Conservation (phyloP, 2,329 filamentous ascomycete species). For the Trichoderma atroviride region DNA sequence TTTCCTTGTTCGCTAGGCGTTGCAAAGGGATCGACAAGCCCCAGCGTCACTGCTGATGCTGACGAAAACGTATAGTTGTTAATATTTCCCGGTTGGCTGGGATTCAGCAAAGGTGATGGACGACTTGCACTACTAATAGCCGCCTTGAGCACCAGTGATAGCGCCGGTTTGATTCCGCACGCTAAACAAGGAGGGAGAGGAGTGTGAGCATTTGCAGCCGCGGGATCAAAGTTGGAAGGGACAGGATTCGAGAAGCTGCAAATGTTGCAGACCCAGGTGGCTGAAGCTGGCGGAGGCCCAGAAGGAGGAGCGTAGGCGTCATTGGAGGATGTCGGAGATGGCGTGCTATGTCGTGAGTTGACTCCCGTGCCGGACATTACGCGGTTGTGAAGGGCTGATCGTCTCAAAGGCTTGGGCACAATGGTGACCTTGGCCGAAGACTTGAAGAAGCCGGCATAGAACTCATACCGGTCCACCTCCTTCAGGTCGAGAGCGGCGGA, state of each 20-base stretch:
- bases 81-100: neutral
- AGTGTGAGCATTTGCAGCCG: constrained; percentile 76
- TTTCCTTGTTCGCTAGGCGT: neutral
- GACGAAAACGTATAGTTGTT: neutral
- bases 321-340: constrained; percentile 51
- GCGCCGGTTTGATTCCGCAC: constrained; percentile 89
- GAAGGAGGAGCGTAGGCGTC: constrained; percentile 45
- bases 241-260: constrained; percentile 94
- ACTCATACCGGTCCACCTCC: constrained; percentile 87
- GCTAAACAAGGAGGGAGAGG: constrained; percentile 84
- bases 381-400: constrained; percentile 60
- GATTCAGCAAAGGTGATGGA: constrained; percentile 27
- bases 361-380: constrained; percentile 51
- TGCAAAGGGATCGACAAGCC: neutral
- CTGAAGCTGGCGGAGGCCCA: constrained; percentile 55
- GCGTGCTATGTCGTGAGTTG: constrained; percentile 50
- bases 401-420: constrained; percentile 76
- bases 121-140: constrained; percentile 75
- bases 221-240: constrained; percentile 89
- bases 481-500: constrained; percentile 86
- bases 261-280: constrained; percentile 94
- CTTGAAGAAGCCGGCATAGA: constrained; percentile 91
- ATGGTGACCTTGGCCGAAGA: constrained; percentile 93
- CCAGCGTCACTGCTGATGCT: neutral
- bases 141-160: constrained; percentile 82